Percentiles rank a stretch among this genome's conserved stretches.
These are phyloP conservation scores for Sicyos baderoa DNA, from an alignment of 306 rosid genomes.

Conservation along the genomic window DNA sequence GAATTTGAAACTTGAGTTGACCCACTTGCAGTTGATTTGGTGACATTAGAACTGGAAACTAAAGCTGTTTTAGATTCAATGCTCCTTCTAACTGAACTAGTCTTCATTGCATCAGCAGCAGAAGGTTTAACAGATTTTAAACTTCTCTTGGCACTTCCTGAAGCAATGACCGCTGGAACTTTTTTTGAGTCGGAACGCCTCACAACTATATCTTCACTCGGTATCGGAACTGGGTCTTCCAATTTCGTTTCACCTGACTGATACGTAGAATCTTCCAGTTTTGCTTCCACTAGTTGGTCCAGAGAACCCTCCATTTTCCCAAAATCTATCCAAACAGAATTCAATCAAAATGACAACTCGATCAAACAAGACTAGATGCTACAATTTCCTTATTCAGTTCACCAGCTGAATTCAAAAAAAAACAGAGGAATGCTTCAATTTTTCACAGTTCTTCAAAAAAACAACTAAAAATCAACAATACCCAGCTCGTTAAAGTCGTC, in stretches of 20 bases:
- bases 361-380: background rate
- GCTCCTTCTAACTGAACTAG: constrained; percentile 37
- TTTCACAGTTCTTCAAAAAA: constrained; percentile 1
- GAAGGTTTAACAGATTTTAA: constrained; percentile 32
- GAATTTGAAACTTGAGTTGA: constrained; percentile 36
- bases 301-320: constrained; percentile 51
- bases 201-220: constrained; percentile 33
- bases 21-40: constrained; percentile 37
- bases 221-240: constrained; percentile 50
- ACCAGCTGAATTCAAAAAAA: background rate
- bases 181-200: constrained; percentile 28
- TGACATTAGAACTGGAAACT: constrained; percentile 29
- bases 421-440: background rate
- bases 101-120: constrained; percentile 28
- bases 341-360: background rate
- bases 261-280: constrained; percentile 51
- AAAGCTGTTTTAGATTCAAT: constrained; percentile 34
- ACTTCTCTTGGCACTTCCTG: constrained; percentile 29
- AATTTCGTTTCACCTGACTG: constrained; percentile 28
- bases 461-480: background rate
- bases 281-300: constrained; percentile 27
- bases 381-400: background rate
- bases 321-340: constrained; percentile 18
- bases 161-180: constrained; percentile 21
- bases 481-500: constrained; percentile 8